These are phyloP conservation scores for Auriculariales sp. DNA, from an alignment of 768 basidiomycete species.

Conservation along the genomic window DNA sequence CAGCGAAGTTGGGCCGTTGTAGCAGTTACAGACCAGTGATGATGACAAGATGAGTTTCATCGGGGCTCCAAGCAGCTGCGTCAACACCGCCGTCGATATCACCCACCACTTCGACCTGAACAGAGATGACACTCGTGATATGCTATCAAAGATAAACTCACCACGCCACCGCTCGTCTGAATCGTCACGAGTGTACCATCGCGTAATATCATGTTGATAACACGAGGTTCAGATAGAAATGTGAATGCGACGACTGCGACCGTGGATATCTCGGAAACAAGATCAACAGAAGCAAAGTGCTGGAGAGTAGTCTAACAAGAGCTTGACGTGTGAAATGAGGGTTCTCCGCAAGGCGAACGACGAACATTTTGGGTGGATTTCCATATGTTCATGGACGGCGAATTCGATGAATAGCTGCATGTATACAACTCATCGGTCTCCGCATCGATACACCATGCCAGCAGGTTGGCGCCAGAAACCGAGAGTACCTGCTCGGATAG, in stretches of 20 bases:
- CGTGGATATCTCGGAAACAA: no score
- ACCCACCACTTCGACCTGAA: conserved; percentile 68
- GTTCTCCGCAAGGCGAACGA: no score
- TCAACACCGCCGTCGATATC: conserved; percentile 73
- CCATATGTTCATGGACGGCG: no score
- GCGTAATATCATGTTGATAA: conserved; percentile 49
- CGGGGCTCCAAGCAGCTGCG: conserved; percentile 81
- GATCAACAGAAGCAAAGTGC: no score
- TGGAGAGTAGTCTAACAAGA: no score
- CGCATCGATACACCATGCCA: not conserved
- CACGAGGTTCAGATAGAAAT: conserved; percentile 57
- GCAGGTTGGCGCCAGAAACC: not conserved
- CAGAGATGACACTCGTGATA: conserved; percentile 22
- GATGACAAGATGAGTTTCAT: conserved; percentile 73
- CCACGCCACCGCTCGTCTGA: conserved; percentile 21
- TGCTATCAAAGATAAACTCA: conserved; percentile 2
- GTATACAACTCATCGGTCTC: not conserved
- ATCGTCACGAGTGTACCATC: conserved; percentile 70
- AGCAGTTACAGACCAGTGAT: conserved; percentile 44
- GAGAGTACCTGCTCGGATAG: not conserved
- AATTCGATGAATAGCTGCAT: no score
- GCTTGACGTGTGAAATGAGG: no score
- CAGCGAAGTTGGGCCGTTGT: not conserved
- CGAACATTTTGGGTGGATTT: no score
- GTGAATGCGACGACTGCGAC: conserved; percentile 45